A percentile compares a stretch with the other conserved stretches of the same genome.
Conservation (phyloP, 2,329 filamentous ascomycete genomes). For the Fusarium tricinctum region DNA sequence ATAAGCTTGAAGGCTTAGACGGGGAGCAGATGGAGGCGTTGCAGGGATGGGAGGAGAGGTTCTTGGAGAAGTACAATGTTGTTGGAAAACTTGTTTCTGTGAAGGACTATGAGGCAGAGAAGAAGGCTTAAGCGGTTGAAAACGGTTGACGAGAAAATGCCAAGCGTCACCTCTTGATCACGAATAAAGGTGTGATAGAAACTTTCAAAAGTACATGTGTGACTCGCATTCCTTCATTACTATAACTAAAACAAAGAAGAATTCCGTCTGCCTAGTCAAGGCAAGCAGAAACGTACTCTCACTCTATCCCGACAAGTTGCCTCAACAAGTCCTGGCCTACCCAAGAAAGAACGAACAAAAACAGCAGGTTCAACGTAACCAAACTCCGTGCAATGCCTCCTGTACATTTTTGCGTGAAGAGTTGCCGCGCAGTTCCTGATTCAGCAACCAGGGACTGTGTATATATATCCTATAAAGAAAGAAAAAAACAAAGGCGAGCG, state of each 20-base stretch:
- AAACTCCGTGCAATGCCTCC: slow-evolving; percentile 56
- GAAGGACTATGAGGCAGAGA: slow-evolving; percentile 53
- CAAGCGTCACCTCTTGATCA: not conserved
- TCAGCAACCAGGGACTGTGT: slow-evolving; percentile 26
- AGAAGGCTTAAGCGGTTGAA: slow-evolving; percentile 32
- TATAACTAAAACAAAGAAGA: slow-evolving; percentile 41
- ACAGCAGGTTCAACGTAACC: slow-evolving; percentile 44
- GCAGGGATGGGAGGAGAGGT: slow-evolving; percentile 92
- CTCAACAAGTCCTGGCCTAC: slow-evolving; percentile 35
- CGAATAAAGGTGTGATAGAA: not conserved
- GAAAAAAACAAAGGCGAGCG: slow-evolving; percentile 34
- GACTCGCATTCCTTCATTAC: slow-evolving; percentile 43
- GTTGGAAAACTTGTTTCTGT: slow-evolving; percentile 84
- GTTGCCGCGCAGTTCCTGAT: slow-evolving; percentile 31
- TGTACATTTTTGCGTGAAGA: slow-evolving; percentile 46
- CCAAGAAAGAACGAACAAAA: slow-evolving; percentile 41
- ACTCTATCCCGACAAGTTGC: slow-evolving; percentile 35
- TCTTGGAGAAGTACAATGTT: slow-evolving; percentile 94
- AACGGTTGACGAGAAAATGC: not conserved
- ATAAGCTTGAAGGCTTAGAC: slow-evolving; percentile 79
- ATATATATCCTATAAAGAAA: slow-evolving; percentile 37
- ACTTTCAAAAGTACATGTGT: slow-evolving; percentile 14
- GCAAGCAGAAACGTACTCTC: slow-evolving; percentile 2
- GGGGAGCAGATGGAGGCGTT: slow-evolving; percentile 85
- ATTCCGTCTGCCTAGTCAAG: slow-evolving; percentile 14